These are phyloP conservation scores for Cryptomeria japonica DNA, from an alignment of 75 land plant species.

Conservation along the genomic window DNA sequence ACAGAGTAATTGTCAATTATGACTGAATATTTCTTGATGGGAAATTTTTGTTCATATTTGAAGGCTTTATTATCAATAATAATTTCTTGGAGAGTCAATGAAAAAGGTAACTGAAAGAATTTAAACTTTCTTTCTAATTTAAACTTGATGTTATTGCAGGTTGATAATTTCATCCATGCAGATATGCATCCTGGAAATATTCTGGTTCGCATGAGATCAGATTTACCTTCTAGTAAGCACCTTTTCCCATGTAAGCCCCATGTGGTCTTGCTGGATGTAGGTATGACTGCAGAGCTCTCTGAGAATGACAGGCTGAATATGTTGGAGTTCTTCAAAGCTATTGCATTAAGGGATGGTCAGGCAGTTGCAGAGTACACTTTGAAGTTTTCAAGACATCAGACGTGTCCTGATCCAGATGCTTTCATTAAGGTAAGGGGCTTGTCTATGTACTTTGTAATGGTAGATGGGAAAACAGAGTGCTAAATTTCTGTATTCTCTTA, in stretches of 20 bases:
- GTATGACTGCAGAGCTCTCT: constrained; percentile 95
- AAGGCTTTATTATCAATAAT: neutral
- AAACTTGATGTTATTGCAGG: constrained; percentile 30
- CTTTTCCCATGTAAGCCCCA: constrained; percentile 68
- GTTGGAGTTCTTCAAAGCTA: constrained; percentile 82
- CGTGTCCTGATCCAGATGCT: constrained; percentile 76
- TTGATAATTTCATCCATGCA: constrained; percentile 92
- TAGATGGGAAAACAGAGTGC: neutral
- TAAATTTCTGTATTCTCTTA: neutral
- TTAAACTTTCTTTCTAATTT: neutral
- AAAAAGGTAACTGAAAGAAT: neutral
- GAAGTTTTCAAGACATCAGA: constrained; percentile 70
- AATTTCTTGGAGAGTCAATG: neutral
- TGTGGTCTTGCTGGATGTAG: constrained; percentile 89
- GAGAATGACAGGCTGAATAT: constrained; percentile 57
- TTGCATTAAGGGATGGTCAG: constrained; percentile 79
- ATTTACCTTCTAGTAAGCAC: constrained; percentile 29
- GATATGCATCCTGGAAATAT: constrained; percentile 98
- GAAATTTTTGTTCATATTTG: neutral
- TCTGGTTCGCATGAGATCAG: constrained; percentile 60
- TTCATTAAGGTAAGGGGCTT: constrained; percentile 51
- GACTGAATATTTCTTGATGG: neutral
- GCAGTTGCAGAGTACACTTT: constrained; percentile 85
- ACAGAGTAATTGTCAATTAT: neutral
- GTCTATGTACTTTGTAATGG: neutral